Evolutionary conservation across 2,329 filamentous ascomycete genomes (phyloP).

Genomic region (Periconia sp.): DNA sequence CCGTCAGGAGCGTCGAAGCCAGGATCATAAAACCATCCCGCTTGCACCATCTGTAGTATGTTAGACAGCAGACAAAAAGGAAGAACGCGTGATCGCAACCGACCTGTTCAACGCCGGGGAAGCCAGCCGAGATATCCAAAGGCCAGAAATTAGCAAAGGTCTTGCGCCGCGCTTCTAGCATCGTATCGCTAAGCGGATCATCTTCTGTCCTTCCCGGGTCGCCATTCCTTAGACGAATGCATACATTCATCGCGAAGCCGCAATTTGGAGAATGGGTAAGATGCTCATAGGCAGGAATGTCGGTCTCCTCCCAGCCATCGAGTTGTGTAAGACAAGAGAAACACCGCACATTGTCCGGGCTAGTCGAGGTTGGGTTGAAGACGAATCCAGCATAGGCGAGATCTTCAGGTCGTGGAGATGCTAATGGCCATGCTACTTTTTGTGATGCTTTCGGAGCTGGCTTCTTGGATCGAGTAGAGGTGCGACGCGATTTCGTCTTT

Average conservation of each 20-base stretch:
- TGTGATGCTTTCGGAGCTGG: conserved; percentile 32
- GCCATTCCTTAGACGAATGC: conserved; percentile 65
- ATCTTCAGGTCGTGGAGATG: conserved; percentile 69
- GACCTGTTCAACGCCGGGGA: conserved; percentile 69
- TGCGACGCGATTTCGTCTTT: conserved; percentile 70
- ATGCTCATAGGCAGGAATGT: conserved; percentile 85
- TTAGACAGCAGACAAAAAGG: conserved; percentile 79
- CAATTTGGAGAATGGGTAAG: conserved; percentile 81
- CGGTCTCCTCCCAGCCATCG: conserved; percentile 89
- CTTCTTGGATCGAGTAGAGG: conserved; percentile 69
- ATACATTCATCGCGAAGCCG: conserved; percentile 77
- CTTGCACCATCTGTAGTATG: conserved; percentile 85
- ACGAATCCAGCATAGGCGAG: conserved; percentile 92
- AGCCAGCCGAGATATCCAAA: conserved; percentile 64
- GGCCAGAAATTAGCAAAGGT: conserved; percentile 91
- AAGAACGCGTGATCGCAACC: conserved; percentile 2
- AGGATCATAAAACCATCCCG: conserved; percentile 94
- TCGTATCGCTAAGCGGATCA: conserved; percentile 73
- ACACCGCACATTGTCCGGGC: conserved; percentile 87
- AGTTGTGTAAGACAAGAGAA: conserved; percentile 85
- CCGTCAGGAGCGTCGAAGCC: conserved; percentile 84
- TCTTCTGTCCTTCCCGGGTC: conserved; percentile 68
- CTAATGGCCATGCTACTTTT: conserved; percentile 74
- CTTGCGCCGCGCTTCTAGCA: conserved; percentile 77
- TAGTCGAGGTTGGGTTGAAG: conserved; percentile 76